phyloP scores from a whole-genome alignment of 2,329 filamentous ascomycete genomes.

The Colletotrichum somersetense region DNA sequence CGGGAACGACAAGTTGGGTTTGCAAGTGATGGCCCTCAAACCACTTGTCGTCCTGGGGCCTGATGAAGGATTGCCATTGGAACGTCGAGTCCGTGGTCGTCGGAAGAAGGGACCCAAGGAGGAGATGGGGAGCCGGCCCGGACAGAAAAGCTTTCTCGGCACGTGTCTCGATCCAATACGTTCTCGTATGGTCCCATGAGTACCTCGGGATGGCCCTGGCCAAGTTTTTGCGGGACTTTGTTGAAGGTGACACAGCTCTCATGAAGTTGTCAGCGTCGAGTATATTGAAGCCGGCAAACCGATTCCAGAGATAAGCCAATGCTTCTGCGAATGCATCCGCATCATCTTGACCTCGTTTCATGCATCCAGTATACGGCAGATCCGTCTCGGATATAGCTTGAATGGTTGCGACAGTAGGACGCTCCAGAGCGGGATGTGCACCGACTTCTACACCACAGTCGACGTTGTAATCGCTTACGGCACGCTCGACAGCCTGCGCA shows the following conservation, averaged over 20 bases:
- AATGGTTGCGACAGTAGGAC: constrained; percentile 51
- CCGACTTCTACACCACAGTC: constrained; percentile 49
- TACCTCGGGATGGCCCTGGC: constrained; percentile 51
- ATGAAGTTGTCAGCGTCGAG: constrained; percentile 23
- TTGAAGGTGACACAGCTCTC: background rate
- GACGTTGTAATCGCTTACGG: constrained; percentile 17
- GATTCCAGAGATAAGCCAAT: constrained; percentile 43
- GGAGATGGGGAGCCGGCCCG: constrained; percentile 50
- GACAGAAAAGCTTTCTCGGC: constrained; percentile 46
- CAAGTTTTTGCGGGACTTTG: background rate
- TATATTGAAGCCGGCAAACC: constrained; percentile 22
- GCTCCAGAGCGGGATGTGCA: constrained; percentile 55
- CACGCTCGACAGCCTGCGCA: constrained; percentile 18
- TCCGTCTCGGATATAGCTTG: constrained; percentile 23
- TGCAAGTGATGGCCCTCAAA: constrained; percentile 52
- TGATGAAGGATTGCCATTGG: constrained; percentile 42
- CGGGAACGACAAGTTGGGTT: constrained; percentile 58
- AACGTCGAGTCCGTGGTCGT: constrained; percentile 5
- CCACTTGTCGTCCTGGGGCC: constrained; percentile 48
- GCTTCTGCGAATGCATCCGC: constrained; percentile 41
- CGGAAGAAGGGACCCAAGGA: constrained; percentile 43
- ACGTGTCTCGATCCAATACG: constrained; percentile 51
- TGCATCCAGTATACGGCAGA: constrained; percentile 45
- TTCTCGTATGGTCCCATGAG: constrained; percentile 51
- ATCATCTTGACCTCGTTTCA: constrained; percentile 43